A percentile compares a stretch with the other conserved stretches of the same genome.
These are phyloP conservation scores for Baudoinia panamericana DNA, from an alignment of 495 filamentous ascomycete species.

Conservation along the genomic window DNA sequence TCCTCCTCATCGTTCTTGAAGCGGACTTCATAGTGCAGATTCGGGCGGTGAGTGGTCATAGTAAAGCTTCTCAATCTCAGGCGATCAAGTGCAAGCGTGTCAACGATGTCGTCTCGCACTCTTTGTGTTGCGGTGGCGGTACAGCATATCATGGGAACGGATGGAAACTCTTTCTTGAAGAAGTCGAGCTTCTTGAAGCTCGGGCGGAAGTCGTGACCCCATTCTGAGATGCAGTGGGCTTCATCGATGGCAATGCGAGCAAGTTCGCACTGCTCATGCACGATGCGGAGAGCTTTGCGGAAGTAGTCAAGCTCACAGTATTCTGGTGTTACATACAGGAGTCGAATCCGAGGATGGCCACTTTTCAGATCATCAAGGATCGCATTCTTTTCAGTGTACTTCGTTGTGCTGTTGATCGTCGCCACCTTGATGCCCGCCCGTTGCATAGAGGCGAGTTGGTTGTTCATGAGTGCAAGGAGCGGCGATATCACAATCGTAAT, in stretches of 20 bases:
- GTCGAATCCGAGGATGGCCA: constrained; percentile 68
- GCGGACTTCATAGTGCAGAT: constrained; percentile 86
- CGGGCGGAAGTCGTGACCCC: constrained; percentile 95
- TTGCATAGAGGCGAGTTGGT: constrained; percentile 74
- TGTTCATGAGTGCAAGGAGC: constrained; percentile 83
- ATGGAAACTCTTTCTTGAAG: constrained; percentile 68
- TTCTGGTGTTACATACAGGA: constrained; percentile 91
- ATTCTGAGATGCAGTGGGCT: constrained; percentile 94
- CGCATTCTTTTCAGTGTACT: constrained; percentile 44
- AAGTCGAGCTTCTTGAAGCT: constrained; percentile 79
- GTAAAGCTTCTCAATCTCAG: constrained; percentile 56
- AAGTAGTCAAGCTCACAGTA: constrained; percentile 68
- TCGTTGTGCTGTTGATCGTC: constrained; percentile 74
- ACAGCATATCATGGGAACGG: constrained; percentile 77
- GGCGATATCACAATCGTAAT: constrained; percentile 89
- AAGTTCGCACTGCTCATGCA: constrained; percentile 73
- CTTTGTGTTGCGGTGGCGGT: constrained; percentile 78
- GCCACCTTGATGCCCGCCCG: constrained; percentile 63
- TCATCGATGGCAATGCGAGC: constrained; percentile 83
- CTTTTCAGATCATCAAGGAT: constrained; percentile 72
- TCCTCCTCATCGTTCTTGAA: constrained; percentile 64
- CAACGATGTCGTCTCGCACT: constrained; percentile 68
- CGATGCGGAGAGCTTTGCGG: constrained; percentile 53
- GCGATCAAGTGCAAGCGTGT: constrained; percentile 52
- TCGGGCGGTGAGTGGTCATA: constrained; percentile 66